Percentiles rank a stretch among this genome's conserved stretches.
Evolutionary conservation across 352 stramenopile genomes (phyloP).

Genomic region (Thalassiosira livingstoniorum): DNA sequence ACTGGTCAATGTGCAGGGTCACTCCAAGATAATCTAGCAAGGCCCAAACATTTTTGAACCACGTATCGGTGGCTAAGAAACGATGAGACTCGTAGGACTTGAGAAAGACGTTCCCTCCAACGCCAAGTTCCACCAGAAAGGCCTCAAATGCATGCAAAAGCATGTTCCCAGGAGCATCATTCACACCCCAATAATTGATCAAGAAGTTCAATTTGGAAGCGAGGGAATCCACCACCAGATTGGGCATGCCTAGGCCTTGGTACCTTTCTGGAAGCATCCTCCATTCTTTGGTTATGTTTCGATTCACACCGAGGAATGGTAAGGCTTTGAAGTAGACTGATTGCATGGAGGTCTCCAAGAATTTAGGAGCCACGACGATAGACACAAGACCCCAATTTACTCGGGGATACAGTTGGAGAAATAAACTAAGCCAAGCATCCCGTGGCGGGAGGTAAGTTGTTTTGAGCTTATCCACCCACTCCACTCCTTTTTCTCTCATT

Average conservation of each 20-base stretch:
- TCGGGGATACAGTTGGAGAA: conserved; percentile 10
- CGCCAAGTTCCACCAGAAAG: conserved; percentile 14
- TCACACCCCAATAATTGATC: background rate
- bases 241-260: conserved; percentile 13
- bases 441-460: background rate
- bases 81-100: background rate
- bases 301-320: conserved; percentile 9
- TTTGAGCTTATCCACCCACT: conserved; percentile 10
- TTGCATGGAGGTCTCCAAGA: conserved; percentile 2
- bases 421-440: conserved; percentile 20
- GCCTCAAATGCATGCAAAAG: conserved; percentile 1
- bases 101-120: conserved; percentile 16
- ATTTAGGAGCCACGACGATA: background rate
- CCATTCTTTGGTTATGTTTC: conserved; percentile 8
- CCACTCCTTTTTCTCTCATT: background rate
- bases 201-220: background rate
- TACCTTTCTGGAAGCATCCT: background rate
- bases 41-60: conserved; percentile 27
- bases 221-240: background rate
- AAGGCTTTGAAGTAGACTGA: conserved; percentile 10
- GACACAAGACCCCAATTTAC: conserved; percentile 11
- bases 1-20: too few species aligned
- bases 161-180: background rate
- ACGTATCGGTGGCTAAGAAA: conserved; percentile 20
- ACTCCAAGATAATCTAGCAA: background rate